Evolutionary conservation across 805 yeast species (phyloP), one percentile per base, ranked within the genome.

Genomic region (Sporopachydermia lactativora): DNA sequence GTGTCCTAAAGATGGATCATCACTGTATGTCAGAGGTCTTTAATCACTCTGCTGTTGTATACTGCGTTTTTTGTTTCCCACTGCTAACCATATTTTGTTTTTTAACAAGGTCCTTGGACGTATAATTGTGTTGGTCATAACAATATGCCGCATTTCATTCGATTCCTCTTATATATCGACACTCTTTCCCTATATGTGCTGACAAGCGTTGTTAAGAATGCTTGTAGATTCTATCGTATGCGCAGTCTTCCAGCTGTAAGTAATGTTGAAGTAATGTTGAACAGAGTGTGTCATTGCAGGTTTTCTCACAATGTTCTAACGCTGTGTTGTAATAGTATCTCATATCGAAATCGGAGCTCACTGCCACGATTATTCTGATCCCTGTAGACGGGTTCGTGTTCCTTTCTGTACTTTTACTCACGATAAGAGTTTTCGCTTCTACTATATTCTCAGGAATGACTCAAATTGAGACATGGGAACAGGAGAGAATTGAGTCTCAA

Each of bases 391-490:
- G 68, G 1, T 70, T 89, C 47, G 80, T 89, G 1, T 54, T 71
- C 15, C 52, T 77, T 19, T 66, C 88, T 0, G 70, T 92, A 2
- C 52, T 66, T 0, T 48, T 81, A 3, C 62, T 92, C 42, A 62
- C 76, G 15, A 37, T 77, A 2, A 66, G 96, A 49, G 78, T 86
- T 41, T 14, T 79, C 2, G 55, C 64, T 34, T 75, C 76, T 51
- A 62, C 75, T 45, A 46, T 70, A 1, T 54, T 71, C 39, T 59
- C 65, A 18, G 95, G 96, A 17, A 78, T 73, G 71, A 77, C 96
- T 1, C 94, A 84, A 54, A 88, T 89, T 41, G 98, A 89, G 60
- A 64, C 70, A 2, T 89, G 98, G 98, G 97, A 89, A 52, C 57
- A 65, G 57, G 97, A 92, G 48, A 68, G 97, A 48, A 65, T 84